These are phyloP conservation scores for Candida railenensis DNA, from an alignment of 805 yeast species.

Conservation along the genomic window DNA sequence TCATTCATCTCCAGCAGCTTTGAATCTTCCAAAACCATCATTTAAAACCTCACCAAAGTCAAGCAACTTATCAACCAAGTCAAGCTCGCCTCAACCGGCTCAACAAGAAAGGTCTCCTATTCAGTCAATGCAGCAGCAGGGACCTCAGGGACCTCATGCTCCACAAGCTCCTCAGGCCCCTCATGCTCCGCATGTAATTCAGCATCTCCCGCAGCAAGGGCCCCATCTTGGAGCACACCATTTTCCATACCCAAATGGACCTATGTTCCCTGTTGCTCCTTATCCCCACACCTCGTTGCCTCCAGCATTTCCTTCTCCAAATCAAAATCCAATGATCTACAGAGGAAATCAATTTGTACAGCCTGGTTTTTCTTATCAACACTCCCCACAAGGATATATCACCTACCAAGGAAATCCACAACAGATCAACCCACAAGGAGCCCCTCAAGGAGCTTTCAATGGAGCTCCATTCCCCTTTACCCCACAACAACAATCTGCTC, in stretches of 20 bases:
- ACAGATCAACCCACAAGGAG: conserved; percentile 12
- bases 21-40: conserved; percentile 55
- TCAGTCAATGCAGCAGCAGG: conserved; percentile 1
- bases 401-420: conserved; percentile 18
- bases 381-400: conserved; percentile 31
- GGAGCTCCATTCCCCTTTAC: conserved; percentile 9
- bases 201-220: background rate
- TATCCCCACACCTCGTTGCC: conserved; percentile 18
- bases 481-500: conserved; percentile 10
- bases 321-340: conserved; percentile 1
- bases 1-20: conserved; percentile 55
- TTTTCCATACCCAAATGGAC: conserved; percentile 1
- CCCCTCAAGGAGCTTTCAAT: conserved; percentile 13
- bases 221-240: no score
- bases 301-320: conserved; percentile 5
- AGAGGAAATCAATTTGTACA: conserved; percentile 17
- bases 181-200: no score
- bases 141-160: conserved; percentile 4
- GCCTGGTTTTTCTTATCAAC: conserved; percentile 31
- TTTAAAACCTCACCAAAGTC: conserved; percentile 33
- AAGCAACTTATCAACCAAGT: background rate
- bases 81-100: conserved; percentile 8
- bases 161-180: conserved; percentile 2
- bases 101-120: background rate
- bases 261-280: conserved; percentile 32